Base-by-base conservation (phyloP, 2,329 filamentous ascomycete genomes). In the Scopulariopsis brevicaulis region DNA sequence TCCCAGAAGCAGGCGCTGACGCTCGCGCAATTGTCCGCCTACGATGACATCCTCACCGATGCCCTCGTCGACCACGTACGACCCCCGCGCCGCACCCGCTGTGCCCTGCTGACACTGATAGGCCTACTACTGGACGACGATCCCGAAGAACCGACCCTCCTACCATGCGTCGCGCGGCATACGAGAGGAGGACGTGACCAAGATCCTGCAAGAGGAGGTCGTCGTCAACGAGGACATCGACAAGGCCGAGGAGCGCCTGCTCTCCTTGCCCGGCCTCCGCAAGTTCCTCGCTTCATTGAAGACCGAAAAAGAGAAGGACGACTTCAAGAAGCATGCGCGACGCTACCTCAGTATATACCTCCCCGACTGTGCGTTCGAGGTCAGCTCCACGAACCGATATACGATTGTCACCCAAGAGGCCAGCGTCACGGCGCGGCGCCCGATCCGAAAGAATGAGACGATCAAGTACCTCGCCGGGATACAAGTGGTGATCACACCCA, bases 1-100 rank as follows among this genome's bases (percentile, higher is more conserved):
- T 65, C 70, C 20, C 82, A 87, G 72, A 87, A 81, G 74, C 84
- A 87, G 68, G 83, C 84, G 61, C 79, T 99, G 65, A 96, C 91
- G 8, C 78, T 97, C 65, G 85, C 86, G 60, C 92, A 96, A 77
- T 77, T 99, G 66, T 87, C 91, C 35, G 87, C 87, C 55, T 97
- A 97, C 76, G 94, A 99, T 74, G 94, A 99, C 72, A 86, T 97
- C 63, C 78, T 96, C 62, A 99, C 94, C 8, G 94, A 99, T 80
- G 89, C 90, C 64, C 84, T 99, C 57, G 86, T 99, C 61, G 94
- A 99, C 73, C 90, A 93, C 75, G 93, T 96, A 81, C 74, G 88
- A 80, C 43, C 43, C 18, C 22, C 14, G 14, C 18, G 7, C 52
- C 37, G 24, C n/a, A 37, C 24, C 20, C 32, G 40, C 14, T 32